These are phyloP conservation scores for Amauroascus verrucosus DNA, from an alignment of 2,329 filamentous ascomycete genomes.

Conservation along the genomic window DNA sequence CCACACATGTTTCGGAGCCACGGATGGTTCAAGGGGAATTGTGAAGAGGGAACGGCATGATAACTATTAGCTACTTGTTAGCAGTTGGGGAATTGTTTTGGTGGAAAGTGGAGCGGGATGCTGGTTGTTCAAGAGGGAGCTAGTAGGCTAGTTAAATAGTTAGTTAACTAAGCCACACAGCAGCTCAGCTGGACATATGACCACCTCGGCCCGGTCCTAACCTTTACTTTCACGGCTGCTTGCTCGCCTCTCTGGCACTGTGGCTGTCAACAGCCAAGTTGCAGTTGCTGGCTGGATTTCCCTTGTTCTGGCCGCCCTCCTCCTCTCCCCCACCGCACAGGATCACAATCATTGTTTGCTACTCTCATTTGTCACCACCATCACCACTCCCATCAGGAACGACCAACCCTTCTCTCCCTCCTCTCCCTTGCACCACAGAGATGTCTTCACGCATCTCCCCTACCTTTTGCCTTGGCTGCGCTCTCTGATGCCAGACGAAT, in stretches of 20 bases:
- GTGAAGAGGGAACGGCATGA: no score
- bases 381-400: not conserved
- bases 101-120: no score
- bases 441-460: not conserved
- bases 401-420: not conserved
- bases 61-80: no score
- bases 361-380: not conserved
- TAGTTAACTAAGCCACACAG: not conserved
- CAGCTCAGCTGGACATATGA: constrained; percentile 2
- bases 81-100: no score
- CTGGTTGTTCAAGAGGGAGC: not conserved
- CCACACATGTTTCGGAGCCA: no score
- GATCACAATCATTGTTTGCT: no score
- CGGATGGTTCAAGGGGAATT: not conserved
- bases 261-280: not conserved
- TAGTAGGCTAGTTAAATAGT: not conserved
- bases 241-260: not conserved
- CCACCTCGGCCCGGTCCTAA: constrained; percentile 10
- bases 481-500: not conserved
- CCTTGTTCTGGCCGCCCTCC: no score
- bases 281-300: no score
- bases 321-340: no score
- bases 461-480: not conserved
- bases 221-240: not conserved
- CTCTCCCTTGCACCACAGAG: not conserved